Evolutionary conservation across 2,329 filamentous ascomycete genomes (phyloP).

Genomic region (Arthrobotrys conoides): DNA sequence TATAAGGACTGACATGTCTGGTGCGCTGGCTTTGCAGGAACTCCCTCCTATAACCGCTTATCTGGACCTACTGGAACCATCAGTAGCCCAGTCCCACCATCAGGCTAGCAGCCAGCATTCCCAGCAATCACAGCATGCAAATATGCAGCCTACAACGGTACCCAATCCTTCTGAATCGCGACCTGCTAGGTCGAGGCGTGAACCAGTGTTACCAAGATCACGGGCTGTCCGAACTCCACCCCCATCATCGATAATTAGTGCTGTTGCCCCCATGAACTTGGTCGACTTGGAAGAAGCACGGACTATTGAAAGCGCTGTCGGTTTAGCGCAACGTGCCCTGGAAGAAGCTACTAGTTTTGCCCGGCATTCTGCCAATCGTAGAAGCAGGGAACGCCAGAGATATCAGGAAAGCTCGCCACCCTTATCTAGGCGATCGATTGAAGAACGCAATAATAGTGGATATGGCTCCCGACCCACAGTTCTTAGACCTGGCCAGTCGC

Average conservation of each 20-base stretch:
- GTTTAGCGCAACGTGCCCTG: conserved; percentile 49
- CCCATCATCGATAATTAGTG: conserved; percentile 50
- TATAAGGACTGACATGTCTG: conserved; percentile 55
- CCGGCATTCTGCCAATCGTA: conserved; percentile 60
- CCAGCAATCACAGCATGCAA: conserved; percentile 52
- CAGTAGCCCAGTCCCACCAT: conserved; percentile 49
- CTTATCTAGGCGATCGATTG: conserved; percentile 58
- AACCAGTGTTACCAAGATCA: conserved; percentile 46
- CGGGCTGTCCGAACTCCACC: conserved; percentile 52
- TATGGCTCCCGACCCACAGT: conserved; percentile 72
- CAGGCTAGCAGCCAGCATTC: conserved; percentile 46
- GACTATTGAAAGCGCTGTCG: conserved; percentile 46
- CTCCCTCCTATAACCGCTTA: conserved; percentile 60
- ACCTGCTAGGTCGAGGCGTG: conserved; percentile 48
- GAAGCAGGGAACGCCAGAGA: conserved; percentile 62
- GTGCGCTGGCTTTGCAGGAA: conserved; percentile 61
- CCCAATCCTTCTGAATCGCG: conserved; percentile 54
- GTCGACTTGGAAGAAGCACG: conserved; percentile 52
- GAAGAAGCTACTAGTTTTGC: conserved; percentile 61
- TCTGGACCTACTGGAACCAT: conserved; percentile 58
- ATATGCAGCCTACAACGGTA: conserved; percentile 55
- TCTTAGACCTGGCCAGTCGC: conserved; percentile 67
- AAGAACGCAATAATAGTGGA: conserved; percentile 65
- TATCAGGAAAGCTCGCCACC: conserved; percentile 60
- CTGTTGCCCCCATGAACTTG: conserved; percentile 50